Evolutionary conservation across 73 alveolate species (phyloP).

Genomic region (Paramecium octaurelia): DNA sequence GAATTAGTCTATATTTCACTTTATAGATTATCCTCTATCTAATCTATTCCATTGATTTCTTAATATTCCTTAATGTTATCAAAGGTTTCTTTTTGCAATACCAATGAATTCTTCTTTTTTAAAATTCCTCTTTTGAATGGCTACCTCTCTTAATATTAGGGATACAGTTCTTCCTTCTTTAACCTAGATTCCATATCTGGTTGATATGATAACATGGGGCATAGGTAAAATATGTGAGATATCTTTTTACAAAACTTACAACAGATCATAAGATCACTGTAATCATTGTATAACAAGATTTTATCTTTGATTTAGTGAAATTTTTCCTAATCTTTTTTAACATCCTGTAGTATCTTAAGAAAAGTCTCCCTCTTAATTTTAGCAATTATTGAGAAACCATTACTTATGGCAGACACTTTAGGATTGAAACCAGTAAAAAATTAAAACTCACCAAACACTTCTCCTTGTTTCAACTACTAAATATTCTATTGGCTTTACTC

Average conservation of each 20-base stretch:
- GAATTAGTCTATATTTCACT: neutral
- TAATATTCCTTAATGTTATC: neutral
- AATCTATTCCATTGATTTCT: neutral
- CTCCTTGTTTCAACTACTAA: neutral
- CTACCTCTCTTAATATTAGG: neutral
- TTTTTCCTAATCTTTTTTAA: slow-evolving; percentile 4
- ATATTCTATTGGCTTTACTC: neutral
- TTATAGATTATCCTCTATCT: neutral
- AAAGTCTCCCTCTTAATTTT: slow-evolving; percentile 13
- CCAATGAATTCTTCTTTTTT: neutral
- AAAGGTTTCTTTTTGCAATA: neutral
- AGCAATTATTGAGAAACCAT: slow-evolving; percentile 25
- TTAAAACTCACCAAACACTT: slow-evolving; percentile 13
- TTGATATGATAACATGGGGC: slow-evolving; percentile 30
- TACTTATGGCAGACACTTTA: neutral
- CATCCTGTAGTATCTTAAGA: neutral
- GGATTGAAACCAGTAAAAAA: slow-evolving; percentile 53
- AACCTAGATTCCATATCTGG: slow-evolving; percentile 15
- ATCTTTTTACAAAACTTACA: slow-evolving; percentile 4
- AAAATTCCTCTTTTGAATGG: neutral
- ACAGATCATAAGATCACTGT: neutral
- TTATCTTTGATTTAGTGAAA: slow-evolving; percentile 47
- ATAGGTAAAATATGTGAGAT: neutral
- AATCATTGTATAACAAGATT: slow-evolving; percentile 15
- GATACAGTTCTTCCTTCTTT: neutral